Evolutionary conservation across 2,329 filamentous ascomycete species (phyloP), one percentile per base, ranked within the genome.

Genomic region (Parastagonospora nodorum): DNA sequence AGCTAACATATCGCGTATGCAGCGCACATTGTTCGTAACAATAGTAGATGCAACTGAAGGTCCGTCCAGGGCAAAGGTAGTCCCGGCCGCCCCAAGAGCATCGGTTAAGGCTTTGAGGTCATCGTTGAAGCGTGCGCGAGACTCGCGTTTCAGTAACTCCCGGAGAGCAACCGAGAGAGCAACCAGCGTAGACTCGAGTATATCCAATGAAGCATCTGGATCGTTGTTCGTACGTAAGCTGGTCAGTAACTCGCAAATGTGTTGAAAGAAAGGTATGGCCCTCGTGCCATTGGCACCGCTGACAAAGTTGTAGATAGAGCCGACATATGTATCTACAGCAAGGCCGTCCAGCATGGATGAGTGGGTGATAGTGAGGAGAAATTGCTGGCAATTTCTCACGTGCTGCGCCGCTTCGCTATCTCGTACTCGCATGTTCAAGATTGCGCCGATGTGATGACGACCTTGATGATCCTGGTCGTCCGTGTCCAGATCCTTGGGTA

Each of bases 291-390:
- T 64, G 11, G 54, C 58, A 8, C 72, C 71, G 40, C 64, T 57
- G 24, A 76, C 61, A 50, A 70, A 73, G 9, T 67, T 73, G 51
- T 74, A 75, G 5, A 76, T 37, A 7, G 42, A 48, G 10, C 68
- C 67, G 6, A 75, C 65, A 29, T 56, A 63, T 2, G 68, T 74
- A 49, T 76, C 71, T 1, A 74, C 53, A 3, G 71, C 62, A 8
- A 75, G 60, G 40, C 66, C 71, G 29, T 72, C 63, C 10, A 76
- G 45, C 12, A 75, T 43, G 3, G 65, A 54, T 6, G 57, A 39
- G 50, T 76, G 72, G 1, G 73, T 71, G 1, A 75, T 63, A 1
- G 69, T 65, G 8, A 51, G 49, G 3, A 71, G 61, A 35, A 70
- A 69, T 2, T 51, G 27, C 12, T 33, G 48, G 3, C 35, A 27